Evolutionary conservation across 1,284 basidiomycete genomes (phyloP), one percentile per base, ranked within the genome.

Genomic region (Ganoderma lucidum): DNA sequence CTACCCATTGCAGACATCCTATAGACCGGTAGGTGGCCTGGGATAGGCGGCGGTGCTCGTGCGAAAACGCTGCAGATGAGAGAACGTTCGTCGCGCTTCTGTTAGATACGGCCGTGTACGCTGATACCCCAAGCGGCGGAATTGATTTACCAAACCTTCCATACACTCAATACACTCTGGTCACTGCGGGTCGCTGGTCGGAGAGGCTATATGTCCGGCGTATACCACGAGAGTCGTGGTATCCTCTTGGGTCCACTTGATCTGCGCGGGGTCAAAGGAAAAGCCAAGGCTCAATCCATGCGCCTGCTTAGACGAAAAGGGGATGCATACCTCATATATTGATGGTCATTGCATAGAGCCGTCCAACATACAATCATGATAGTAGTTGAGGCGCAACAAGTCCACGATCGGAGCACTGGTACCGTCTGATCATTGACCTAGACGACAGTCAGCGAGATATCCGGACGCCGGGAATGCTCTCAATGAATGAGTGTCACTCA

Each of bases 71-170:
- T 59, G 64, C 59, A 66, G 70, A 70, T 70, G 72, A 68, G 44
- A 70, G 72, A 70, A 73, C 63, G 68, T 59, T 62, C 32, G 70
- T 73, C 70, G 72, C 68, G 62, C 55, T 71, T 73, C 72, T 73
- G 72, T 73, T 70, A 63, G 64, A 66, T 64, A 44, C 15, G 56
- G 30, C 56, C 56, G 56, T 37, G 10, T 23, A 39, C 56, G 28
- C 59, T 61, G 59, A 61, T 61, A 17, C 15, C 59, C 59, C 14
- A 37, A 39, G 59, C 59, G 37, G 17, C 23, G 59, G 59, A 28
- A 17, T 41, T 44, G 59, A 42, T 23, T 42, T 12, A 28, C 41
- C 6, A 61, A 59, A 12, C 9, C 9, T 35, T 12, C 19, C 39
- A 39, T 39, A 14, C 39, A n/a, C 28, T 41, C 19, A 59, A 39